Base-by-base conservation (phyloP, 2,329 filamentous ascomycete species). In the Ophiostoma himal-ulmi region DNA sequence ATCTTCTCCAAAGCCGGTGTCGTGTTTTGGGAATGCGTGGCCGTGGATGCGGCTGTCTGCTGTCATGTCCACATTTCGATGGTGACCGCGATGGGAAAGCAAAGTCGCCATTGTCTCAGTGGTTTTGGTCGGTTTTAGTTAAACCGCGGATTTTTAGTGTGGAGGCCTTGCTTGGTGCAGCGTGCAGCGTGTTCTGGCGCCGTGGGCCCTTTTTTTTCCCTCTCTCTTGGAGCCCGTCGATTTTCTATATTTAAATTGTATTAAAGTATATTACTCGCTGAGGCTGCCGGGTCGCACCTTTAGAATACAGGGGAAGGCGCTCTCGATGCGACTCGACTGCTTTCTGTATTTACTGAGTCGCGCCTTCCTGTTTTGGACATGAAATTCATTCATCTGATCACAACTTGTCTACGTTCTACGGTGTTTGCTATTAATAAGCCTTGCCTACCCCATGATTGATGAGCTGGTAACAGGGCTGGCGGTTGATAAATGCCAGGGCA, bases 21-120 rank as follows among this genome's bases (percentile, higher is more conserved):
- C 26, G 44, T 71, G 67, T 69, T 57, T 39, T 70, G 66, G 62
- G 36, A 41, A 54, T 69, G 67, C 77, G 75, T 77, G 75, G 74
- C 74, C 76, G 74, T 75, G 75, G 73, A 72, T 77, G 75, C 75
- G 78, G 73, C 76, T 76, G 78, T 81, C 79, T 77, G 80, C 77
- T 78, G 79, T 79, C 79, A 81, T 80, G 73, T 78, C 78, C 78
- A 76, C 79, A 79, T 81, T 75, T 76, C 78, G 78, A 75, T 75
- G 74, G 75, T 34, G 36, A 65, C 62, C 34, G 34, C 72, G 74
- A 74, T 72, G 69, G 67, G 62, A 72, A 39, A 39, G 65, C 64
- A 69, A 52, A 73, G 73, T 75, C 71, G 73, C 75, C 75, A 76
- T 77, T 62, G 52, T 75, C 74, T 72, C 44, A 48, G 44, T n/a